A percentile compares a stretch with the other conserved stretches of the same genome.
Conservation (phyloP, 2,329 filamentous ascomycete genomes). For the Emericellopsis cladophorae region DNA sequence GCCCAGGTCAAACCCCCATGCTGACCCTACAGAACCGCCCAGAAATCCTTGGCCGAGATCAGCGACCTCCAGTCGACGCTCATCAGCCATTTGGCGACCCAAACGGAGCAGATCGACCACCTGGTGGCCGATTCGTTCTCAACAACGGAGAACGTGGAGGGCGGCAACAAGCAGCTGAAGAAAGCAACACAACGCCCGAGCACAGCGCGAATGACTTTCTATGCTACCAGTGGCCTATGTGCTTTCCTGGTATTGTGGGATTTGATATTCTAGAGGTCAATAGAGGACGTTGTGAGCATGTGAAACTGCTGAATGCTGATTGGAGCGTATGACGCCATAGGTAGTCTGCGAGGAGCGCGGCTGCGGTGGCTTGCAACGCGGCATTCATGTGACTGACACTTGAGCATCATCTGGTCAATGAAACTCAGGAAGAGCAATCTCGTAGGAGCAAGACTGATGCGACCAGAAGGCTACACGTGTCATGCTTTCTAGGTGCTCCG, state of each 20-base stretch:
- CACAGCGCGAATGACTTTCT: slow-evolving; percentile 67
- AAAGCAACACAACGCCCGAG: slow-evolving; percentile 62
- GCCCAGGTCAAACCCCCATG: not conserved
- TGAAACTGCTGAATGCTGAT: not conserved
- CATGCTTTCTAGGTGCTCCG: no score
- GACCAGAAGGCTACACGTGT: not conserved
- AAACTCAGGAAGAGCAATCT: no score
- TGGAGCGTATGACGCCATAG: not conserved
- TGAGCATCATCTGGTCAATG: no score
- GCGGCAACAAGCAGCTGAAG: slow-evolving; percentile 85
- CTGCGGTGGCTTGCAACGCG: no score
- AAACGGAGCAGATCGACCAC: slow-evolving; percentile 81
- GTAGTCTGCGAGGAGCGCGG: no score
- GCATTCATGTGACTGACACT: no score
- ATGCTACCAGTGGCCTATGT: slow-evolving; percentile 64
- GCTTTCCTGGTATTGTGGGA: slow-evolving; percentile 68
- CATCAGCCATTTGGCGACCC: slow-evolving; percentile 71
- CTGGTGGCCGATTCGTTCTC: slow-evolving; percentile 71
- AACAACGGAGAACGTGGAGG: slow-evolving; percentile 76
- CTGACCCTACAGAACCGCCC: slow-evolving; percentile 51
- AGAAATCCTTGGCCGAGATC: slow-evolving; percentile 86
- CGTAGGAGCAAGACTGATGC: not conserved
- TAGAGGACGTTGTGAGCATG: not conserved
- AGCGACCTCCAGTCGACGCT: slow-evolving; percentile 84
- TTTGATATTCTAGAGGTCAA: slow-evolving; percentile 40